Evolutionary conservation across 1,284 basidiomycete genomes (phyloP).

Genomic region (Tilletia setariae): DNA sequence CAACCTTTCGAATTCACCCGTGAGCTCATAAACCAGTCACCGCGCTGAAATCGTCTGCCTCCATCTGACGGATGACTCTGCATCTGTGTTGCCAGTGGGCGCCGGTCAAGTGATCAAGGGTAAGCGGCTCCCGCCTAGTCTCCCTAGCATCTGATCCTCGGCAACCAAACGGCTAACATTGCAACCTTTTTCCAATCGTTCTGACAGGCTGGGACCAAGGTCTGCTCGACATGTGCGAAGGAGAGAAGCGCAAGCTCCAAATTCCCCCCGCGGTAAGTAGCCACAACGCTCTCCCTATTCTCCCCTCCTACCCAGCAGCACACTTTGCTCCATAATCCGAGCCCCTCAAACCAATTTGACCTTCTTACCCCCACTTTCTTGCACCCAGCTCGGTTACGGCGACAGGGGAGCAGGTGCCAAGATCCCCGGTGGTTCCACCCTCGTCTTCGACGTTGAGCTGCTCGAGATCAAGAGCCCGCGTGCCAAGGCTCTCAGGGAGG

Average conservation of each 20-base stretch:
- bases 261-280: constrained; percentile 32
- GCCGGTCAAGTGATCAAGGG: constrained; percentile 70
- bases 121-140: background rate
- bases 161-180: no score
- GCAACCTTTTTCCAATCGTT: no score
- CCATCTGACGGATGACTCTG: no score
- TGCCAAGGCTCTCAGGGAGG: constrained; percentile 21
- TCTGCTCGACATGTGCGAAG: constrained; percentile 72
- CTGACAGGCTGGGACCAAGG: constrained; percentile 58
- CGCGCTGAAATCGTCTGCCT: no score
- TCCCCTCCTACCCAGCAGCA: background rate
- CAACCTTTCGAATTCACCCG: constrained; percentile 60
- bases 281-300: background rate
- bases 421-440: constrained; percentile 77
- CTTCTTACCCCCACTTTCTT: constrained; percentile 21
- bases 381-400: constrained; percentile 59
- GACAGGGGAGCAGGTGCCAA: constrained; percentile 69
- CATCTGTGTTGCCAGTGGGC: constrained; percentile 62
- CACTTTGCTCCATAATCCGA: background rate
- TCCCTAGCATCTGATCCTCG: no score
- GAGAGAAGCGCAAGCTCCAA: constrained; percentile 79
- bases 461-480: constrained; percentile 33
- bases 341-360: no score
- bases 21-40: constrained; percentile 20
- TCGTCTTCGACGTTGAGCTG: constrained; percentile 70